phyloP scores from a whole-genome alignment of 805 yeast species.

The Starmerella apis region DNA sequence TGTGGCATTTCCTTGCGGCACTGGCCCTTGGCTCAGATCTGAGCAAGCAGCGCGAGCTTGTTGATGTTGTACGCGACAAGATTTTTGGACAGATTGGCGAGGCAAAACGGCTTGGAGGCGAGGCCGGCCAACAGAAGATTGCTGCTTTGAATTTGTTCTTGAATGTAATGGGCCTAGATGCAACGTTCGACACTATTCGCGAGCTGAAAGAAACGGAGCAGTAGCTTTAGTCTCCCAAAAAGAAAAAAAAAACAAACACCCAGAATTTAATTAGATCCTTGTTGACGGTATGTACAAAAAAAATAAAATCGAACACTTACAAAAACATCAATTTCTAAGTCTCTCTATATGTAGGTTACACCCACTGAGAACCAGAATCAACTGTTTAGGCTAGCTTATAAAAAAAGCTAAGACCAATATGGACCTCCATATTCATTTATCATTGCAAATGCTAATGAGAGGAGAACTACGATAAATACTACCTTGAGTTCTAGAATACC shows the following conservation, averaged over 20 bases:
- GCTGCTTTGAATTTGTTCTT: constrained; percentile 80
- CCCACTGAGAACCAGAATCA: no score
- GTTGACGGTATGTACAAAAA: not conserved
- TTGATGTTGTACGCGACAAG: constrained; percentile 87
- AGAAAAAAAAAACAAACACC: not conserved
- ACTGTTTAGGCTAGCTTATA: no score
- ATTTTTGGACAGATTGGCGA: constrained; percentile 68
- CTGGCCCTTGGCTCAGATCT: constrained; percentile 84
- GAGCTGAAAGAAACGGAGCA: constrained; percentile 42
- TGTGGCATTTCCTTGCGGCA: constrained; percentile 95
- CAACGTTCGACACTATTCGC: constrained; percentile 77
- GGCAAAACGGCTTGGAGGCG: constrained; percentile 39
- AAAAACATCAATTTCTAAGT: no score
- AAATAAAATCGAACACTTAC: not conserved
- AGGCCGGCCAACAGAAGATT: constrained; percentile 49
- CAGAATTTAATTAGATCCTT: not conserved
- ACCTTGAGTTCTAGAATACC: no score
- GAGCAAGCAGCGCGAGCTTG: constrained; percentile 79
- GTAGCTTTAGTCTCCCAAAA: not conserved
- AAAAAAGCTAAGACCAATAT: no score
- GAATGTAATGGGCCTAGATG: constrained; percentile 92
- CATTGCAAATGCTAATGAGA: no score
- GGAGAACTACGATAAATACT: no score
- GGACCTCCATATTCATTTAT: no score
- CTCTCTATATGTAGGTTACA: no score